Conservation (phyloP, 768 basidiomycete genomes). For the Hericium erinaceus region DNA sequence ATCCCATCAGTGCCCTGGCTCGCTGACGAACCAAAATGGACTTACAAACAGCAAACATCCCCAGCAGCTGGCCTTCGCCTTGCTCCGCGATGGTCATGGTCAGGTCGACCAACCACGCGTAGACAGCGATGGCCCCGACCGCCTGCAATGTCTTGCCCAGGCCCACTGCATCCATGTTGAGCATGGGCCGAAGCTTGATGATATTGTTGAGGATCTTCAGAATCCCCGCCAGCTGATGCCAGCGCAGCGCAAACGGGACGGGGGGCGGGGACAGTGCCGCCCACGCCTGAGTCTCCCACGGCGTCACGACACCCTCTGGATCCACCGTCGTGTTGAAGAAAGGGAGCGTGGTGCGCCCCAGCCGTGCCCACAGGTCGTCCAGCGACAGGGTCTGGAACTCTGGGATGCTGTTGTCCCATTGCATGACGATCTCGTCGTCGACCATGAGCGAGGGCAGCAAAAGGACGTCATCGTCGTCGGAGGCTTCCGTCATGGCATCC, state of each 20-base stretch:
- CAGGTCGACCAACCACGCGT: background rate
- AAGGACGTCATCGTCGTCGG: too few relatives aligned
- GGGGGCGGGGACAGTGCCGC: slow-evolving; percentile 4
- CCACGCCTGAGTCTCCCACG: slow-evolving; percentile 8
- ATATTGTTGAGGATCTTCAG: slow-evolving; percentile 10
- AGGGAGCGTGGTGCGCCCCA: background rate
- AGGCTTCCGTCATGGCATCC: too few relatives aligned
- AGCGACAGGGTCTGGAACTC: background rate
- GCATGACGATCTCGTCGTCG: background rate
- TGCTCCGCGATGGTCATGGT: background rate
- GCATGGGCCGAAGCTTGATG: background rate
- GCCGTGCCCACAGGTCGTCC: background rate
- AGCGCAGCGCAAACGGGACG: background rate
- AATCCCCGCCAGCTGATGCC: slow-evolving; percentile 11
- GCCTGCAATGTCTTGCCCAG: slow-evolving; percentile 19
- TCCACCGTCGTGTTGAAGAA: background rate
- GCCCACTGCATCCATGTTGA: slow-evolving; percentile 20
- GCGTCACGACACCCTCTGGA: background rate
- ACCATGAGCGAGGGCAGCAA: background rate
- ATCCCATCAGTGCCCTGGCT: background rate
- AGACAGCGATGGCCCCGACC: slow-evolving; percentile 10
- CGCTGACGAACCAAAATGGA: background rate
- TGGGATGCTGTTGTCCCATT: background rate
- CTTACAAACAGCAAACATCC: background rate
- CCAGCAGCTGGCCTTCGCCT: background rate